Evolutionary conservation across 2,329 filamentous ascomycete species (phyloP).

Genomic region (Macrophomina pseudophaseolina): DNA sequence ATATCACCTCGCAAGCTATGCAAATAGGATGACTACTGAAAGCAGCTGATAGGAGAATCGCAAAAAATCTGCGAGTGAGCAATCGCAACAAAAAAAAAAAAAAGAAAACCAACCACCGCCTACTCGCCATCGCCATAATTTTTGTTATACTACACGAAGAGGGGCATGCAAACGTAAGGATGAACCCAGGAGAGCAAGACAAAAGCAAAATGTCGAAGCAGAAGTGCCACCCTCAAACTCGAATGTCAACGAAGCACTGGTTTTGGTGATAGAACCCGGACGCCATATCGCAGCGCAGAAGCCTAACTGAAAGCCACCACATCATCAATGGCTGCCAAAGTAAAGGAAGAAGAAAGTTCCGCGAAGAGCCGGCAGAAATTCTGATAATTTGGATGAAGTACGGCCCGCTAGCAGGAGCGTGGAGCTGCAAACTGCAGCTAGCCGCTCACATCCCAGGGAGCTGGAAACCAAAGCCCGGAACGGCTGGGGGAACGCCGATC

Average conservation of each 20-base stretch:
- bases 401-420: not conserved
- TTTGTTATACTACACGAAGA: slow-evolving; percentile 19
- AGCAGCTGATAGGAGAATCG: not conserved
- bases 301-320: not conserved
- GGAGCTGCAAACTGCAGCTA: not conserved
- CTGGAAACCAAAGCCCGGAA: slow-evolving; percentile 62
- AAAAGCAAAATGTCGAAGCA: not conserved
- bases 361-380: not conserved
- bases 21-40: slow-evolving; percentile 5
- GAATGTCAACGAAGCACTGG: not conserved
- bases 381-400: not conserved
- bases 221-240: not conserved
- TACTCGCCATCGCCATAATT: slow-evolving; percentile 3
- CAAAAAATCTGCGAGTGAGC: too few relatives aligned
- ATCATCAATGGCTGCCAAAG: not conserved
- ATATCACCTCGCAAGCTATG: slow-evolving; percentile 22
- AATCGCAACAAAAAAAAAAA: not conserved
- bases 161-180: not conserved
- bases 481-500: slow-evolving; percentile 58
- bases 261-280: not conserved
- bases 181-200: not conserved
- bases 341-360: not conserved
- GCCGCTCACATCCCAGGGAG: slow-evolving; percentile 35
- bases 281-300: not conserved
- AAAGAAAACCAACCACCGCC: not conserved